Evolutionary conservation across 306 rosid genomes (phyloP).

Genomic region (Vigna radiata): DNA sequence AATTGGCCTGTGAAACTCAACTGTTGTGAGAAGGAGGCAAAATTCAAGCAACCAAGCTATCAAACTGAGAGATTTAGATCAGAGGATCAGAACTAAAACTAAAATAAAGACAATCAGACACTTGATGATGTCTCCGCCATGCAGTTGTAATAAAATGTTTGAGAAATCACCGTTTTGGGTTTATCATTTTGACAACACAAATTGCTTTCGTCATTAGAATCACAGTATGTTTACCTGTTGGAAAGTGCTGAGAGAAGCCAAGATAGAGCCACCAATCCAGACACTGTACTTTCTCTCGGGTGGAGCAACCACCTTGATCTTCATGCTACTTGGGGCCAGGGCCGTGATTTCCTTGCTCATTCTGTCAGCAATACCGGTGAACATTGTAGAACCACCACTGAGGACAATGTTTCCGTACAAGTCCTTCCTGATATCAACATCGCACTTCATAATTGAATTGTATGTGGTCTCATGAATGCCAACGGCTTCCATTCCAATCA

Average conservation of each 20-base stretch:
- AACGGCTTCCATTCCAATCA: slow-evolving; percentile 93
- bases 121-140: not conserved
- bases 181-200: not conserved
- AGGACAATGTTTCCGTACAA: slow-evolving; percentile 87
- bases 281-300: slow-evolving; percentile 93
- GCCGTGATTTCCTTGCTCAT: slow-evolving; percentile 94
- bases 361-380: slow-evolving; percentile 89
- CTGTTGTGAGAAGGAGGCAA: not conserved
- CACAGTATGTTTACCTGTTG: slow-evolving; percentile 69
- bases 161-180: not conserved
- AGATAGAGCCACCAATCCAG: slow-evolving; percentile 95
- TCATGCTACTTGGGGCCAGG: slow-evolving; percentile 92
- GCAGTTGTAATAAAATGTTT: not conserved
- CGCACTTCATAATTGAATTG: slow-evolving; percentile 93
- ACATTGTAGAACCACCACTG: slow-evolving; percentile 95
- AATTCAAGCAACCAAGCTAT: not conserved
- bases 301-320: slow-evolving; percentile 94
- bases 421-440: slow-evolving; percentile 89
- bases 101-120: slow-evolving; percentile 11
- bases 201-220: not conserved
- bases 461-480: slow-evolving; percentile 90
- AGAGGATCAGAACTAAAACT: not conserved
- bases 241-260: slow-evolving; percentile 92
- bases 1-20: slow-evolving; percentile 11
- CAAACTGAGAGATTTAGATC: slow-evolving; percentile 5